These are phyloP conservation scores for Phytopythium vexans DNA, from an alignment of 352 stramenopile genomes.

Conservation along the genomic window DNA sequence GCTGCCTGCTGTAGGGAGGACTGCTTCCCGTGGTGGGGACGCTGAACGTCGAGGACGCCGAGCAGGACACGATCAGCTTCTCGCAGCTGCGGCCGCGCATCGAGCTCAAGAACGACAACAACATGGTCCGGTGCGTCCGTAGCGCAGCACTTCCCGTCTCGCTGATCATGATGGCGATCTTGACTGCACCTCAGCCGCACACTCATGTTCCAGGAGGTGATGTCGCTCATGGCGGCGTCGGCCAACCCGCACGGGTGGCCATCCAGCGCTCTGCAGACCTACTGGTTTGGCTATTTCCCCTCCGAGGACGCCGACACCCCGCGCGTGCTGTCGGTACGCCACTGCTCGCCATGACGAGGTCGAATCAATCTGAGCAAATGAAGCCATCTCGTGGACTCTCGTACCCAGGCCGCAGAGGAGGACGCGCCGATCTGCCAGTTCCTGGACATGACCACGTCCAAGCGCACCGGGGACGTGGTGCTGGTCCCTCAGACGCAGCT, in stretches of 20 bases:
- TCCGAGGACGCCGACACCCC: constrained; percentile 38
- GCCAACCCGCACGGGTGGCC: constrained; percentile 67
- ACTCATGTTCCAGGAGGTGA: constrained; percentile 73
- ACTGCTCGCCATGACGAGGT: too few species aligned
- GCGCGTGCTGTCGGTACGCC: constrained; percentile 27
- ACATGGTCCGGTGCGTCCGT: constrained; percentile 44
- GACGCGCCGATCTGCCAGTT: constrained; percentile 45
- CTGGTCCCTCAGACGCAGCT: constrained; percentile 80
- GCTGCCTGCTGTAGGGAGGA: constrained; percentile 30
- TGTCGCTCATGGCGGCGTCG: constrained; percentile 54
- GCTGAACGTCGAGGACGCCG: constrained; percentile 59
- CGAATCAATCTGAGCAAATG: not conserved
- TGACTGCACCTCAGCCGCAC: constrained; percentile 29
- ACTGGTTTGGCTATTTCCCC: constrained; percentile 70
- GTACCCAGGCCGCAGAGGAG: constrained; percentile 34
- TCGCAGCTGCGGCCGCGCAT: constrained; percentile 57
- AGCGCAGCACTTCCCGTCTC: not conserved
- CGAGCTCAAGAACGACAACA: constrained; percentile 58
- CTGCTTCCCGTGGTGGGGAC: constrained; percentile 61
- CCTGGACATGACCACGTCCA: constrained; percentile 69
- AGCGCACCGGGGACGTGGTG: constrained; percentile 65
- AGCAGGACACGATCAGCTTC: constrained; percentile 54
- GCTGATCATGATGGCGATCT: not conserved
- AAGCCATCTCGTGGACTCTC: not conserved
- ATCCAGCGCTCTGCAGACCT: constrained; percentile 60